Evolutionary conservation across 441 rosid genomes (phyloP).

Genomic region (Gossypium trilobum): DNA sequence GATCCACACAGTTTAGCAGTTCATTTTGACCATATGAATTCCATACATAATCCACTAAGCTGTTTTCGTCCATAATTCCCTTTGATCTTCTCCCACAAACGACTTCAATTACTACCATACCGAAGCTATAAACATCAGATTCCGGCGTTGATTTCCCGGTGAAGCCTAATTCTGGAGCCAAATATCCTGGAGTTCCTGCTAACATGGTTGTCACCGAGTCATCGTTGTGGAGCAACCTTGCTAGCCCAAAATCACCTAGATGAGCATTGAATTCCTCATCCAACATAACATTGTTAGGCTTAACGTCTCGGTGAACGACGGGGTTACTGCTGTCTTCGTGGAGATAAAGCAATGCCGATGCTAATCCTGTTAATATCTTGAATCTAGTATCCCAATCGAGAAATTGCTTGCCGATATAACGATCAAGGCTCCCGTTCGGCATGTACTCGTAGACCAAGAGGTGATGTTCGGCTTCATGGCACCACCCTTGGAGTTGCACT

Average conservation of each 20-base stretch:
- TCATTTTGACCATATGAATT: conserved; percentile 15
- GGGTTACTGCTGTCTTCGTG: conserved; percentile 32
- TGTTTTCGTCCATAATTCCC: conserved; percentile 24
- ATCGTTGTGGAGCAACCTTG: conserved; percentile 25
- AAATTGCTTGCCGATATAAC: conserved; percentile 21
- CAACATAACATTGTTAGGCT: conserved; percentile 30
- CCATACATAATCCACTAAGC: conserved; percentile 32
- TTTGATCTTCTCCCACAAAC: conserved; percentile 26
- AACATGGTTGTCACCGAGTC: conserved; percentile 26
- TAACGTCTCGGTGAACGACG: conserved; percentile 28
- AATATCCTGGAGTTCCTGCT: conserved; percentile 32
- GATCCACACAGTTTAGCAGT: conserved; percentile 22
- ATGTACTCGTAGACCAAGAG: conserved; percentile 35
- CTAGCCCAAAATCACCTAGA: conserved; percentile 31
- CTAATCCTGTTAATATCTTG: conserved; percentile 28
- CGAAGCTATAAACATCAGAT: conserved; percentile 29
- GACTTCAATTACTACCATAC: conserved; percentile 32
- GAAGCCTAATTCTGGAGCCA: conserved; percentile 28
- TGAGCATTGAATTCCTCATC: conserved; percentile 26
- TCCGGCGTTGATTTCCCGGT: conserved; percentile 26
- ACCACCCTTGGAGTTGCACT: conserved; percentile 39
- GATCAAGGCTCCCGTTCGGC: conserved; percentile 38
- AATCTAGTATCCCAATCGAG: conserved; percentile 22
- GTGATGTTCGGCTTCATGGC: conserved; percentile 30
- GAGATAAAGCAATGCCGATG: conserved; percentile 36